phyloP scores from a whole-genome alignment of 805 yeast genomes.

The Hanseniaspora vineae region DNA sequence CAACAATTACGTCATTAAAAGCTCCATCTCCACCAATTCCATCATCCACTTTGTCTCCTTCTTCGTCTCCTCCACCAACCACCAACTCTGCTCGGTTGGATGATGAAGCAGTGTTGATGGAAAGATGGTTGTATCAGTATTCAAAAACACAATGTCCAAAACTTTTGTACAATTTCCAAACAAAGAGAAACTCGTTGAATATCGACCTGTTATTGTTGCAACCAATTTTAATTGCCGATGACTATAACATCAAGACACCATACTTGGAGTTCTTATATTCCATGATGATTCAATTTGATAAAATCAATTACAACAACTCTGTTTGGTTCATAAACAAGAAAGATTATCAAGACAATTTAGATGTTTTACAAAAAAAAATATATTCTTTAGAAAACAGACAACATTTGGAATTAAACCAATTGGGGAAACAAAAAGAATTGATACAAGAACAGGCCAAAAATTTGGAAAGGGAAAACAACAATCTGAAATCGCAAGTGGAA shows the following conservation, averaged over 20 bases:
- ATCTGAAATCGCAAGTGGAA: slow-evolving; percentile 1
- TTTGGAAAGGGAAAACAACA: slow-evolving; percentile 1
- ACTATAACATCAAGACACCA: slow-evolving; percentile 74
- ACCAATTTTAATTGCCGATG: slow-evolving; percentile 85
- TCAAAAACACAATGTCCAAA: slow-evolving; percentile 27
- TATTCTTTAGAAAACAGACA: neutral
- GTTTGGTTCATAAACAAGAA: slow-evolving; percentile 18
- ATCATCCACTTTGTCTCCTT: too few species aligned
- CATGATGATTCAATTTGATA: slow-evolving; percentile 49
- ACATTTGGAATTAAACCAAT: neutral
- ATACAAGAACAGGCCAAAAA: slow-evolving; percentile 2
- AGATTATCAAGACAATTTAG: slow-evolving; percentile 7
- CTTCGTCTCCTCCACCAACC: too few species aligned
- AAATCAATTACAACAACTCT: slow-evolving; percentile 31
- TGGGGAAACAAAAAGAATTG: neutral
- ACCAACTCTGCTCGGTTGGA: slow-evolving; percentile 33
- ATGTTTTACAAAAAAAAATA: slow-evolving; percentile 15
- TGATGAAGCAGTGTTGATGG: slow-evolving; percentile 45
- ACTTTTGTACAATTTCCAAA: slow-evolving; percentile 54
- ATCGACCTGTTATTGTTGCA: slow-evolving; percentile 70
- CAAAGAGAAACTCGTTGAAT: slow-evolving; percentile 37
- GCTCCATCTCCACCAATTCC: too few species aligned
- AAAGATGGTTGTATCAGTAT: slow-evolving; percentile 33
- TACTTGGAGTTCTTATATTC: slow-evolving; percentile 82
- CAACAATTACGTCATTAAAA: slow-evolving; percentile 36